These are phyloP conservation scores for Trichoderma gamsii DNA, from an alignment of 495 filamentous ascomycete species.

Conservation along the genomic window DNA sequence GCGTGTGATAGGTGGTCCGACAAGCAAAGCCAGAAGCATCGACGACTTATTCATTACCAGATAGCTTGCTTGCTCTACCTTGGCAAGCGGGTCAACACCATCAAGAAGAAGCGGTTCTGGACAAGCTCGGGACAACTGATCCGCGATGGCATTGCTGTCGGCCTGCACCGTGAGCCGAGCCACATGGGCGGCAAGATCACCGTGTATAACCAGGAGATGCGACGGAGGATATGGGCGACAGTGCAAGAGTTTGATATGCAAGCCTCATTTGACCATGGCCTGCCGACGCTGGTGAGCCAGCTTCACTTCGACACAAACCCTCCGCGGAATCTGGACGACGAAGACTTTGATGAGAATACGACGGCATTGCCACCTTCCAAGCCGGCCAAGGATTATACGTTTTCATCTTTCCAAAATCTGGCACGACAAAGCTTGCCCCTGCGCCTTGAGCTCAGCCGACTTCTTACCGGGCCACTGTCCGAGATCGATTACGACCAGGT, in stretches of 20 bases:
- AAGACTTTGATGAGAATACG: slow-evolving; percentile 39
- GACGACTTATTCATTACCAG: slow-evolving; percentile 40
- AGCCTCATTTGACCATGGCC: slow-evolving; percentile 52
- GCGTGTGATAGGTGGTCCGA: slow-evolving; percentile 34
- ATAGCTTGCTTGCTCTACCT: slow-evolving; percentile 40
- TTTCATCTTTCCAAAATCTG: slow-evolving; percentile 36
- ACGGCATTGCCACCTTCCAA: slow-evolving; percentile 31
- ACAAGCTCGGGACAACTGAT: slow-evolving; percentile 47
- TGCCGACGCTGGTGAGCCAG: slow-evolving; percentile 42
- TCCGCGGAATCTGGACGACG: slow-evolving; percentile 39
- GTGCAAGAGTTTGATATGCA: slow-evolving; percentile 57
- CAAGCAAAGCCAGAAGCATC: slow-evolving; percentile 37
- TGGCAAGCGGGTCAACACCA: slow-evolving; percentile 38
- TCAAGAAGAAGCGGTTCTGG: slow-evolving; percentile 52
- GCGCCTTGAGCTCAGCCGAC: slow-evolving; percentile 37
- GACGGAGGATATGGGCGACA: slow-evolving; percentile 58
- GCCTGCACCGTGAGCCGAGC: slow-evolving; percentile 48
- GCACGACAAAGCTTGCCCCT: slow-evolving; percentile 34
- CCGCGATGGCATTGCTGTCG: slow-evolving; percentile 51
- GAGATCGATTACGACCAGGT: slow-evolving; percentile 38
- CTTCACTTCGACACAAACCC: slow-evolving; percentile 34
- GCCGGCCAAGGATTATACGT: slow-evolving; percentile 33
- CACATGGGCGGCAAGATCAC: slow-evolving; percentile 30
- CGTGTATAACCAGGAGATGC: slow-evolving; percentile 58
- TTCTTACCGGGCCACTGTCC: slow-evolving; percentile 29